Evolutionary conservation across 2,329 filamentous ascomycete genomes (phyloP).

Genomic region (Teratosphaeria viscida): DNA sequence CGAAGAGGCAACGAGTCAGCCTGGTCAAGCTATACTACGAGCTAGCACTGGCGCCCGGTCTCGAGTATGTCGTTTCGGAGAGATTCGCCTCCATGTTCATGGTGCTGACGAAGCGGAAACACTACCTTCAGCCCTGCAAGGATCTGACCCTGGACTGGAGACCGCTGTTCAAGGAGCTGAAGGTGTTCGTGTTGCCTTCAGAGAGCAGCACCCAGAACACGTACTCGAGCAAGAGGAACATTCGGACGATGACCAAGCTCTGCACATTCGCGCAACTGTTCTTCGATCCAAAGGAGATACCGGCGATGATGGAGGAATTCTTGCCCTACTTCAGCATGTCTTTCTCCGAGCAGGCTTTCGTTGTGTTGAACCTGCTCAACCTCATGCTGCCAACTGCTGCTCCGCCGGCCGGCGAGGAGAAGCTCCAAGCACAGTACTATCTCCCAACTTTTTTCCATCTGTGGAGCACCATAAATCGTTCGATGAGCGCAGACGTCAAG

Average conservation of each 20-base stretch:
- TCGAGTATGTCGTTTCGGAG: constrained; percentile 73
- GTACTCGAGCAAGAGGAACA: constrained; percentile 47
- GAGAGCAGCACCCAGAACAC: constrained; percentile 60
- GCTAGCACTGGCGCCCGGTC: constrained; percentile 76
- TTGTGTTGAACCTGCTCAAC: constrained; percentile 81
- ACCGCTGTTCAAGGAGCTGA: constrained; percentile 85
- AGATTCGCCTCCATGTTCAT: constrained; percentile 96
- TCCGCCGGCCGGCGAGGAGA: constrained; percentile 56
- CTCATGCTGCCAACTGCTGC: constrained; percentile 77
- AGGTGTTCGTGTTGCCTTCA: constrained; percentile 75
- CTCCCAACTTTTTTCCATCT: constrained; percentile 92
- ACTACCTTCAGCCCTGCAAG: constrained; percentile 82
- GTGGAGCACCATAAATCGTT: constrained; percentile 87
- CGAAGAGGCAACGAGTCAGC: constrained; percentile 68
- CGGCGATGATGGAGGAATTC: constrained; percentile 51
- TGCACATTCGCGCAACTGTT: constrained; percentile 85
- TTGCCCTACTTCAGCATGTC: constrained; percentile 73
- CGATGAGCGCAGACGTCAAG: constrained; percentile 73
- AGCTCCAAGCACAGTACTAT: constrained; percentile 80
- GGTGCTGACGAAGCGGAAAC: constrained; percentile 91
- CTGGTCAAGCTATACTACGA: constrained; percentile 91
- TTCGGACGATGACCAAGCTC: constrained; percentile 72
- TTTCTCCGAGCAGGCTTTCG: constrained; percentile 82
- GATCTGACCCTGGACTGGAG: constrained; percentile 91
- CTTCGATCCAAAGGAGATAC: constrained; percentile 80